Evolutionary conservation across 148 eudicot genomes (phyloP), one percentile per base, ranked within the genome.

Genomic region (Agrostemma githago): DNA sequence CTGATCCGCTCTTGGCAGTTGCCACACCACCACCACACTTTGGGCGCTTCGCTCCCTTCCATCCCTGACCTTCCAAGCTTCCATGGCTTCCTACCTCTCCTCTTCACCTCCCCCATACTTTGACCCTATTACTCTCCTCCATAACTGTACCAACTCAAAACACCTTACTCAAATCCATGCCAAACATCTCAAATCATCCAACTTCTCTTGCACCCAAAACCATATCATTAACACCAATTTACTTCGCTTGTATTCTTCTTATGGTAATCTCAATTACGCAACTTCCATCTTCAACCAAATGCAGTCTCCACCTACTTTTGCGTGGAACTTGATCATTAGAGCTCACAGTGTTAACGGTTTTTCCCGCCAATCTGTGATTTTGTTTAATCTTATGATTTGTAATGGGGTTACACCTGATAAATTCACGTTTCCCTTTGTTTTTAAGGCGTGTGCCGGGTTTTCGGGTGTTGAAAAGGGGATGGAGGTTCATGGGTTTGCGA

Each of bases 151-250:
- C 2, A 60, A 41, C 43, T 73, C 79, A 5, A 79, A 82, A 11
- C 88, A 89, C 42, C 77, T 87, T 8, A 79, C 88, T 70, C 90
- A 84, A 82, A 85, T 87, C 73, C 93, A 89, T 9, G 87, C 87
- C 17, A 82, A 76, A 68, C 70, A 87, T 37, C 79, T 89, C 72
- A 84, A 83, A 16, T 62, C 67, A 8, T n/a, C 67, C 53, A 76
- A 78, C 71, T 84, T 82, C 43, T 69, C 79, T 5, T 64, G 70
- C 15, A 46, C 72, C 42, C 72, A 51, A 34, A 53, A 84, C 6
- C 81, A 79, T 21, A 21, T 68, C 3, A 61, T 84, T 14, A 60
- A 66, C 58, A 62, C 84, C 21, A 74, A 83, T 2, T 72, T 89
- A 17, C 72, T 89, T 16, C 81, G 85, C 14, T 64, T 79, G 0